A percentile compares a stretch with the other conserved stretches of the same genome.
Evolutionary conservation across 768 basidiomycete genomes (phyloP).

Genomic region (Mrakia blollopis): DNA sequence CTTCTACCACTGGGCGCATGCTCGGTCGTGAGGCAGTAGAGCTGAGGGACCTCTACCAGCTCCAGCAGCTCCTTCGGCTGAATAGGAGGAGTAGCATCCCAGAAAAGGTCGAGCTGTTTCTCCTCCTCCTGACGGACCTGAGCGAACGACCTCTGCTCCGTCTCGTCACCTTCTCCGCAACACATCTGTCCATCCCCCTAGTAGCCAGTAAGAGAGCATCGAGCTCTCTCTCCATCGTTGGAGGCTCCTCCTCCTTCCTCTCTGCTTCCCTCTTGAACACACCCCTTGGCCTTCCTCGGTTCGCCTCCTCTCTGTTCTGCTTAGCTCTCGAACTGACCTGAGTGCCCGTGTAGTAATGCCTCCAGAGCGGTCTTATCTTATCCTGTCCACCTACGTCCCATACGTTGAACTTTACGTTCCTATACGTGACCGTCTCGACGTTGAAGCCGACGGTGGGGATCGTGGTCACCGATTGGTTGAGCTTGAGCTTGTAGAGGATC

Average conservation of each 20-base stretch:
- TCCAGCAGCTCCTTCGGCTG: too few relatives aligned
- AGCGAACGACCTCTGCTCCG: neutral
- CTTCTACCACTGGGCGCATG: too few relatives aligned
- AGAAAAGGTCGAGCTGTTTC: neutral
- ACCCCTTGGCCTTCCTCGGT: neutral
- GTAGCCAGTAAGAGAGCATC: too few relatives aligned
- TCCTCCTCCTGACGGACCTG: neutral
- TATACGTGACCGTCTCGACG: constrained; percentile 98
- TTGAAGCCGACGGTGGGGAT: constrained; percentile 99
- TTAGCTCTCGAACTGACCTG: constrained; percentile 52
- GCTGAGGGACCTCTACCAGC: too few relatives aligned
- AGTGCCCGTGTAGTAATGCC: constrained; percentile 98
- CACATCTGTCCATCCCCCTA: too few relatives aligned
- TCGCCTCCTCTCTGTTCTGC: neutral
- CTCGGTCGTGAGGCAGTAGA: too few relatives aligned
- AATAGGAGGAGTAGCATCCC: neutral
- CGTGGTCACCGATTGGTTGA: constrained; percentile 97
- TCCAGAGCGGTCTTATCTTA: constrained; percentile 96
- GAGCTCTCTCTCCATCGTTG: too few relatives aligned
- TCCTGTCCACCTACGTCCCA: constrained; percentile 99
- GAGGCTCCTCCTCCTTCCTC: neutral
- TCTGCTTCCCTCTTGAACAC: neutral
- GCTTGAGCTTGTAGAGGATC: constrained; percentile 96
- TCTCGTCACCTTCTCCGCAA: neutral
- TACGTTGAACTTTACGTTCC: constrained; percentile 84